phyloP scores from a whole-genome alignment of 129 eudicot species.

The Sambucus nigra region DNA sequence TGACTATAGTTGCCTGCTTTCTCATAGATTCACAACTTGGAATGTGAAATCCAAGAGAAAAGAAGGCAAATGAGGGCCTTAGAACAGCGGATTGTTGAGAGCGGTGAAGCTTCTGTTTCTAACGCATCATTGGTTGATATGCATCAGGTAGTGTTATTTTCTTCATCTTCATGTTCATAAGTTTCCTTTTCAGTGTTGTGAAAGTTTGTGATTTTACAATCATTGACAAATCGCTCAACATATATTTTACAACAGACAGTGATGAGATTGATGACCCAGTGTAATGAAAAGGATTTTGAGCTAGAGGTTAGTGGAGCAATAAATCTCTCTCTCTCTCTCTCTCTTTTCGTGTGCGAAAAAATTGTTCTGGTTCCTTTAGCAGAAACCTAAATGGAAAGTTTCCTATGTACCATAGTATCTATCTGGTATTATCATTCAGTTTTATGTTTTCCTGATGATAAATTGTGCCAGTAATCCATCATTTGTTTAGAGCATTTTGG shows the following conservation, averaged over 20 bases:
- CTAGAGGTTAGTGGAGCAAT: slow-evolving; percentile 55
- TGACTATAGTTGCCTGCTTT: not conserved
- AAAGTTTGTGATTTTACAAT: not conserved
- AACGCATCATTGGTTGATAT: slow-evolving; percentile 77
- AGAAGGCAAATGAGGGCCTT: slow-evolving; percentile 75
- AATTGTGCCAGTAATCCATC: not conserved
- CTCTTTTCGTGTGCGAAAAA: not conserved
- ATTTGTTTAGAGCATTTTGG: not conserved
- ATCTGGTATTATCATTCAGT: not conserved
- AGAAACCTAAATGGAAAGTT: not conserved
- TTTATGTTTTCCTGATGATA: not conserved
- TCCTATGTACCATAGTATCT: not conserved
- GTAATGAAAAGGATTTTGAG: slow-evolving; percentile 84
- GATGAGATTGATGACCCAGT: slow-evolving; percentile 81
- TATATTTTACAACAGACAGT: slow-evolving; percentile 50
- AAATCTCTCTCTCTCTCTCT: not conserved
- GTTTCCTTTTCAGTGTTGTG: not conserved
- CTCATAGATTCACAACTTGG: slow-evolving; percentile 73
- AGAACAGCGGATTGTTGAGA: slow-evolving; percentile 73
- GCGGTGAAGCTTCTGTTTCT: slow-evolving; percentile 74
- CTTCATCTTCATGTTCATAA: not conserved
- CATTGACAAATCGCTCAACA: not conserved
- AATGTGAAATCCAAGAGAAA: slow-evolving; percentile 77
- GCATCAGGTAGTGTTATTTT: slow-evolving; percentile 67
- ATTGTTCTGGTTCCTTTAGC: not conserved